phyloP scores from a whole-genome alignment of 768 basidiomycete genomes.

The Phylloporus arenicola region DNA sequence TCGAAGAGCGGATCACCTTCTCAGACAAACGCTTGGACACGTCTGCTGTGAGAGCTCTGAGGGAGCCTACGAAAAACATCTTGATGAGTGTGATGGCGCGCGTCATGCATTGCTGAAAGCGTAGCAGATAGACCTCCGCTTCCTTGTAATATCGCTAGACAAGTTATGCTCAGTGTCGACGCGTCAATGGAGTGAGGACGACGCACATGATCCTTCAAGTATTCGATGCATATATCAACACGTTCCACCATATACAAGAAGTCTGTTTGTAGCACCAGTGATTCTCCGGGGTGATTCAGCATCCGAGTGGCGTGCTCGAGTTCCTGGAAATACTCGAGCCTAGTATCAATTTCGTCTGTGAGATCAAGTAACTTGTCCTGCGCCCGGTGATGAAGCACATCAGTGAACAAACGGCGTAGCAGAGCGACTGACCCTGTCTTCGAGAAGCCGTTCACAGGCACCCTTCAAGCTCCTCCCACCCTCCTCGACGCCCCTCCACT shows the following conservation, averaged over 20 bases:
- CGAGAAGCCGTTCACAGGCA: constrained; percentile 83
- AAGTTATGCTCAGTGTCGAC: constrained; percentile 1
- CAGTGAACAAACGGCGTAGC: not conserved
- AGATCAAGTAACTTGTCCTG: constrained; percentile 74
- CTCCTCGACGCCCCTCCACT: constrained; percentile 86
- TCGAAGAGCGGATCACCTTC: constrained; percentile 42
- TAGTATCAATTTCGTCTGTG: constrained; percentile 75
- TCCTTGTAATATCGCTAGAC: constrained; percentile 83
- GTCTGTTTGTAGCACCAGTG: constrained; percentile 83
- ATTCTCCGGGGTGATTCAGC: constrained; percentile 91
- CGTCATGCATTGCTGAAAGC: constrained; percentile 98
- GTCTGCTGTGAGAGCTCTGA: constrained; percentile 75
- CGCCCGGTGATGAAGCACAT: not conserved
- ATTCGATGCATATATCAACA: constrained; percentile 91
- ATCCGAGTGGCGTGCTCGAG: constrained; percentile 89
- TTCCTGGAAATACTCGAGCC: constrained; percentile 91
- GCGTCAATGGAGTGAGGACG: not conserved
- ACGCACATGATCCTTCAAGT: constrained; percentile 79
- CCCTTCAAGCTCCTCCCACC: constrained; percentile 87
- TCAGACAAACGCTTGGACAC: constrained; percentile 70
- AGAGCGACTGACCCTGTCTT: constrained; percentile 68
- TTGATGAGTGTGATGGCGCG: constrained; percentile 97
- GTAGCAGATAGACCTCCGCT: constrained; percentile 89
- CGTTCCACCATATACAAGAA: constrained; percentile 96
- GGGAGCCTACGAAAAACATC: constrained; percentile 88